A percentile compares a stretch with the other conserved stretches of the same genome.
Conservation (phyloP, 805 yeast genomes). For the Saccharomycopsis capsularis region DNA sequence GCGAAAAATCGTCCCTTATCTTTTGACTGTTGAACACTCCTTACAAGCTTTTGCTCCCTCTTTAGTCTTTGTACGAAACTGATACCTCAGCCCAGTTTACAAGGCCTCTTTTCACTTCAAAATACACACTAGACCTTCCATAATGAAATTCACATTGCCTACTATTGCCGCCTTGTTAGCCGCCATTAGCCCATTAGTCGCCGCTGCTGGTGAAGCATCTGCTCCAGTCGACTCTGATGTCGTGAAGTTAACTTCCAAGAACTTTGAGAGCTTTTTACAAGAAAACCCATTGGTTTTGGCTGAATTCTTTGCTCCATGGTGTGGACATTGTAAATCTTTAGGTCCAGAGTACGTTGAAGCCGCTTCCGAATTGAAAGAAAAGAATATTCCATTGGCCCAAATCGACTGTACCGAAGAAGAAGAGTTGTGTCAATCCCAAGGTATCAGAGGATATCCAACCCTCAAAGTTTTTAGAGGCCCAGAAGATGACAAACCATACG, state of each 20-base stretch:
- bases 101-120: no score
- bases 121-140: no score
- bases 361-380: slow-evolving; percentile 52
- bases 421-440: slow-evolving; percentile 60
- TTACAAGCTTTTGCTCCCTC: no score
- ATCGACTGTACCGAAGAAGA: slow-evolving; percentile 77
- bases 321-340: slow-evolving; percentile 88
- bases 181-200: slow-evolving; percentile 26
- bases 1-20: no score
- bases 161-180: slow-evolving; percentile 38
- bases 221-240: slow-evolving; percentile 86
- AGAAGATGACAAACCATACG: slow-evolving; percentile 44
- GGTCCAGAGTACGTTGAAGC: slow-evolving; percentile 79
- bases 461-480: slow-evolving; percentile 65
- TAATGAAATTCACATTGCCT: slow-evolving; percentile 36
- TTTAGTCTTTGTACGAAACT: not conserved
- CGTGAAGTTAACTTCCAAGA: slow-evolving; percentile 62
- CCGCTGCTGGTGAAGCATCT: slow-evolving; percentile 46
- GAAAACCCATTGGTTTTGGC: slow-evolving; percentile 75
- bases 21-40: no score
- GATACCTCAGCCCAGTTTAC: no score
- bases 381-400: slow-evolving; percentile 70
- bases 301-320: slow-evolving; percentile 95
- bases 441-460: slow-evolving; percentile 79
- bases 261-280: slow-evolving; percentile 57